Evolutionary conservation across 257 asterid species (phyloP), one percentile per base, ranked within the genome.

Genomic region (Solanum neorickii): DNA sequence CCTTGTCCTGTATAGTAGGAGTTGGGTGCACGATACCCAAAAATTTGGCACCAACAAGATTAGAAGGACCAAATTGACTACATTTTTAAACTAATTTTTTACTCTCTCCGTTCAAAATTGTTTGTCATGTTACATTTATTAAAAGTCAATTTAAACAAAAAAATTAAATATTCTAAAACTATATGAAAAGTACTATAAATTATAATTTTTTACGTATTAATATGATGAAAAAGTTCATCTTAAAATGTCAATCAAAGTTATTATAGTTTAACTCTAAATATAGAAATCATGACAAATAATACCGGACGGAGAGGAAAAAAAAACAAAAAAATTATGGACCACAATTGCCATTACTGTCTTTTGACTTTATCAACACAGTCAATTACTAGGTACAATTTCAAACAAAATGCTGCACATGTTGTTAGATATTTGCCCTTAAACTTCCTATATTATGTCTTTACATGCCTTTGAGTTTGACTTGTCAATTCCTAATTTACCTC

Each of bases 1-100:
- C 80, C 88, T 60, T 87, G 68, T 75, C 86, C 83, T 85, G 89
- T 47, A 83, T 78, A 29, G 84, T 82, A 84, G 89, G 89, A 89
- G 65, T 59, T 65, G 93, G 20, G 56, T 12, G 91, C 94, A 84
- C 93, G 52, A 80, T 25, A 66, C 89, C 92, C 91, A 87, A 91
- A 92, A 77, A 41, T 12, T 47, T 23, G 87, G 80, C 84, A 27
- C 20, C 44, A 90, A 42, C 39, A 68, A 78, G 60, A 74, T 80
- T 83, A 85, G 10, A 7, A 82, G 88, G 16, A 47, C 25, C 37
- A 35, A 86, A 72, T 89, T 88, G 91, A 90, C 94, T 84, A 47
- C 90, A 84, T 83, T 84, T 84, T 89, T 86, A 66, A 87, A 90
- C 69, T 85, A 5, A 4, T 16, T 16, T 39, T 59, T 47, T 46